Percentiles rank a stretch among this genome's conserved stretches.
Conservation (phyloP, 2,329 filamentous ascomycete species). For the Trichoderma koningiopsis region DNA sequence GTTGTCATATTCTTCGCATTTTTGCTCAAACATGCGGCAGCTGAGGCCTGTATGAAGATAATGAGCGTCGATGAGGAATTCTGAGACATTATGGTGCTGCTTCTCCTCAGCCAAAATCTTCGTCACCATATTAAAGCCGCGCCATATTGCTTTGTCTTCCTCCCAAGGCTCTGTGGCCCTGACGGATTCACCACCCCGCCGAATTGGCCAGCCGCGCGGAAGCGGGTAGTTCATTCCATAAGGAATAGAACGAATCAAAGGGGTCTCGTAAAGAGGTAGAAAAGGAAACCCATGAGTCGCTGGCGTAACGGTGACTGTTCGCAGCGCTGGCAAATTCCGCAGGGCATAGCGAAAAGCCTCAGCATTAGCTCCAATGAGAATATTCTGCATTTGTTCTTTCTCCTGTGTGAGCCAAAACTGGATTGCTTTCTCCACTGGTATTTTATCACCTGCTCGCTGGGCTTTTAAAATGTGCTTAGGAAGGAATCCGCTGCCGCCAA, state of each 20-base stretch:
- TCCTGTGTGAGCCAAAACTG: constrained; percentile 39
- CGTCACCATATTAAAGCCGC: constrained; percentile 35
- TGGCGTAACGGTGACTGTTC: constrained; percentile 43
- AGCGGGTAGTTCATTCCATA: constrained; percentile 44
- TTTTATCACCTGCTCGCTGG: not conserved
- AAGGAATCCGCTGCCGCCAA: not conserved
- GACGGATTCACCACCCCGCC: too few relatives aligned
- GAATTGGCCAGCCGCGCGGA: constrained; percentile 34
- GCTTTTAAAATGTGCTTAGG: not conserved
- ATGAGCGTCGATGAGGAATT: constrained; percentile 40
- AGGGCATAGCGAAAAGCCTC: constrained; percentile 40
- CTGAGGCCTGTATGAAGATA: constrained; percentile 37
- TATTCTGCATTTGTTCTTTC: constrained; percentile 31
- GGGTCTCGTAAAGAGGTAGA: constrained; percentile 45
- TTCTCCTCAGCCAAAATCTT: constrained; percentile 31
- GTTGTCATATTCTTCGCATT: constrained; percentile 33
- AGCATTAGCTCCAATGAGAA: constrained; percentile 33
- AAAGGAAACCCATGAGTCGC: constrained; percentile 42
- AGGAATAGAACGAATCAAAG: constrained; percentile 45
- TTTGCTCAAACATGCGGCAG: constrained; percentile 35
- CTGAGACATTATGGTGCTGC: constrained; percentile 35
- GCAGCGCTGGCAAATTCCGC: constrained; percentile 40
- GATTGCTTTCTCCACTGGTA: constrained; percentile 27
- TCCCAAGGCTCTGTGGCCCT: constrained; percentile 21
- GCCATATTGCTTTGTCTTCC: constrained; percentile 33